Percentiles rank a stretch among this genome's conserved stretches.
These are phyloP conservation scores for Agaricales sp. DNA, from an alignment of 1,284 basidiomycete species.

Conservation along the genomic window DNA sequence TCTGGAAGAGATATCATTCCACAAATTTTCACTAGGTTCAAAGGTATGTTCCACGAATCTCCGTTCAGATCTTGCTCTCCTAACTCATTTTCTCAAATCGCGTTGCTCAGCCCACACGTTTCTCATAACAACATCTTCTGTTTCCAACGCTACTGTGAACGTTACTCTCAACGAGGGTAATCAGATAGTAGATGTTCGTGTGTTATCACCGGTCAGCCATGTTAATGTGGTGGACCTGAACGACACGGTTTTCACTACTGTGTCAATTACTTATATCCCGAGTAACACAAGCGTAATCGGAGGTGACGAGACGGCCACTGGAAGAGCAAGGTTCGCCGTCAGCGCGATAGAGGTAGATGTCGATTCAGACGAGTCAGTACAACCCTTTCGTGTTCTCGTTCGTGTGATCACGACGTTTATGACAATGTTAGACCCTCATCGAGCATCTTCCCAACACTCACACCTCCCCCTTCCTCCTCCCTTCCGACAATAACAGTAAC, in stretches of 20 bases:
- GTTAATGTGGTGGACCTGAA: constrained; percentile 27
- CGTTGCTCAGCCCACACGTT: constrained; percentile 36
- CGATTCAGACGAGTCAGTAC: constrained; percentile 27
- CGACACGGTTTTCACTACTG: constrained; percentile 26
- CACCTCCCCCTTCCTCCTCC: constrained; percentile 27
- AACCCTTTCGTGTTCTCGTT: constrained; percentile 1
- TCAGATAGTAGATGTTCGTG: constrained; percentile 18
- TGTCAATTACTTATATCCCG: constrained; percentile 31
- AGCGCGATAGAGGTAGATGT: constrained; percentile 28
- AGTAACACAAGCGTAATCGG: no score
- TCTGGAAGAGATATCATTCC: constrained; percentile 31
- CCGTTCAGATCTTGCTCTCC: no score
- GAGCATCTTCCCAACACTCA: constrained; percentile 29
- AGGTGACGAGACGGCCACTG: background rate
- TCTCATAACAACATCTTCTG: constrained; percentile 29
- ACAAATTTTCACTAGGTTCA: constrained; percentile 43
- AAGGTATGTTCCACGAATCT: constrained; percentile 24
- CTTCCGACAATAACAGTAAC: constrained; percentile 21
- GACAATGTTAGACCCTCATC: constrained; percentile 21
- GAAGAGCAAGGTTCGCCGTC: constrained; percentile 27
- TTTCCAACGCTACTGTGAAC: constrained; percentile 40
- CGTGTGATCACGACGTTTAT: background rate
- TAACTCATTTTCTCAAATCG: background rate
- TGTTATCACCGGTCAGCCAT: constrained; percentile 25
- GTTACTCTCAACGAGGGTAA: constrained; percentile 33